Conservation (phyloP, 2,329 filamentous ascomycete genomes). For the Penicillium verrucosum region DNA sequence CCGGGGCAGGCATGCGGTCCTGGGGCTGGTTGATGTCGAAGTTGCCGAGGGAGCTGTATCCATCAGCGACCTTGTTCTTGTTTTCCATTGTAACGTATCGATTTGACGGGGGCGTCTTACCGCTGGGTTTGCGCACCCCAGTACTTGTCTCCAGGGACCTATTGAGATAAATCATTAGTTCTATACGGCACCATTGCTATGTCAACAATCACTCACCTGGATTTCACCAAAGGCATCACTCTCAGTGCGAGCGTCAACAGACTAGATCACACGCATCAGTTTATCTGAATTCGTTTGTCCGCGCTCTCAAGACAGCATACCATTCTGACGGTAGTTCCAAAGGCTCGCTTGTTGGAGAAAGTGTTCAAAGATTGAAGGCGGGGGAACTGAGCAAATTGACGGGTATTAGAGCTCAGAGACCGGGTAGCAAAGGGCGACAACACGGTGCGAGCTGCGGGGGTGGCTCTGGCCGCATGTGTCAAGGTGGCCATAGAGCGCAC, state of each 20-base stretch:
- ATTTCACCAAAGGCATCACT: constrained; percentile 98
- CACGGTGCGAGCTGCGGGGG: constrained; percentile 35
- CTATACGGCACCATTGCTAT: neutral
- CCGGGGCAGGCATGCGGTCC: constrained; percentile 93
- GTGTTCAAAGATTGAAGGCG: constrained; percentile 34
- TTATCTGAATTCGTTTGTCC: neutral
- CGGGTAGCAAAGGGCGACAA: constrained; percentile 27
- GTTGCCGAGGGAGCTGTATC: constrained; percentile 73
- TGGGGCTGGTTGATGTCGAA: constrained; percentile 99
- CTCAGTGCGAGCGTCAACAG: constrained; percentile 68
- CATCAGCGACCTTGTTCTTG: constrained; percentile 21
- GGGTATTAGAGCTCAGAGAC: constrained; percentile 32
- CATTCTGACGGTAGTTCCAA: constrained; percentile 40
- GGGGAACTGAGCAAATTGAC: constrained; percentile 32
- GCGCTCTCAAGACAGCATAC: constrained; percentile 21
- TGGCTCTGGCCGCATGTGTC: constrained; percentile 36
- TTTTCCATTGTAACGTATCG: neutral
- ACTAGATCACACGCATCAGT: constrained; percentile 24
- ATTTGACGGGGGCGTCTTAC: constrained; percentile 32
- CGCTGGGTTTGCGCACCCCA: constrained; percentile 98
- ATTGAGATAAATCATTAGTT: constrained; percentile 15
- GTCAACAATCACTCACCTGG: constrained; percentile 49
- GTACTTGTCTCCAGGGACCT: constrained; percentile 86
- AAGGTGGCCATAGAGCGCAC: constrained; percentile 38
- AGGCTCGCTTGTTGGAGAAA: constrained; percentile 32